Base-by-base conservation (phyloP, 179 eudicot genomes). In the Dionaea muscipula region DNA sequence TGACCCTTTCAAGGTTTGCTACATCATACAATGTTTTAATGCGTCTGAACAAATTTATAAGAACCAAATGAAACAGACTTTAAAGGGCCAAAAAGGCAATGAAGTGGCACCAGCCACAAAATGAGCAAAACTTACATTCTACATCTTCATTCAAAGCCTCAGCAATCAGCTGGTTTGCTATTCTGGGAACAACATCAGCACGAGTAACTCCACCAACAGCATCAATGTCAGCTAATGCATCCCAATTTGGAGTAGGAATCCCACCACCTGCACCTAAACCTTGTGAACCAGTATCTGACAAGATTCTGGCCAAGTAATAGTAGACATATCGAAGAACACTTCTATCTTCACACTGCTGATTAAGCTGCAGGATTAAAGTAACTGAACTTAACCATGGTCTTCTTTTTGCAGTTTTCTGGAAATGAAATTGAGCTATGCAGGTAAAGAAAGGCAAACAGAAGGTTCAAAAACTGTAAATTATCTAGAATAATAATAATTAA, bases 231-330 rank as follows among this genome's bases (percentile, higher is more conserved):
- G 98, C 96, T 67, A 87, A 69, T 46, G 96, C 98, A 79, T 91
- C 98, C 98, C 98, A 91, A 58, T 91, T 91, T 67, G 98, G 98
- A 48, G 98, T 91, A 46, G 98, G 98, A 61, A 91, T 91, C 52
- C 98, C 98, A 67, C 98, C 98, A 57, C 98, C 98, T 35, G 91
- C 67, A 64, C 81, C 83, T 71, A 90, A 59, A 72, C 87, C 95
- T 78, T 90, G 95, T 19, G 94, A 82, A 57, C 94, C 94, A 68
- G 86, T 78, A 71, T 91, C 98, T 56, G 91, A 85, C 37, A 91
- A 74, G 62, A 91, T 91, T 71, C 98, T 84, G 45, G 98, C 98
- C 84, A 91, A 68, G 70, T 91, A 91, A 70, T 91, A 91, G 64
- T 91, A 91, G 55, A 91, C 91, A 61, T 91, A 91, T 37, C 98